Percentiles rank a stretch among this genome's conserved stretches.
These are phyloP conservation scores for Euphorbia celastroides DNA, from an alignment of 441 rosid genomes.

Conservation along the genomic window DNA sequence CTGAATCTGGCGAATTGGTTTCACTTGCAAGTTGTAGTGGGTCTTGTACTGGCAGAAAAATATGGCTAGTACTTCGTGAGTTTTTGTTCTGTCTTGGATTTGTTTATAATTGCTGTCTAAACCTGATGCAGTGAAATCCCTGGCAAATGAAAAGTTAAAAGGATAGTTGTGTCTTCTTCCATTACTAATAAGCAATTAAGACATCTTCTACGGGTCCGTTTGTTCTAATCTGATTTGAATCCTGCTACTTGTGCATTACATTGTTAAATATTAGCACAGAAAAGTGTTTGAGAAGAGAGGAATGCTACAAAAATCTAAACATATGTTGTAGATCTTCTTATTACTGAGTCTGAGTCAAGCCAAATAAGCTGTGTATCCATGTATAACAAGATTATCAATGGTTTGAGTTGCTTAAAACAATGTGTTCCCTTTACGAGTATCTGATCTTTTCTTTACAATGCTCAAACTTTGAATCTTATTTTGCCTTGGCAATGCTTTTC, in stretches of 20 bases:
- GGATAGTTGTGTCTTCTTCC: not conserved
- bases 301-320: not conserved
- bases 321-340: not conserved
- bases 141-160: no score
- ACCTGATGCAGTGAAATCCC: not conserved
- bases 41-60: constrained; percentile 47
- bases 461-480: not conserved
- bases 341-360: not conserved
- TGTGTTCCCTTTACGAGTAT: not conserved
- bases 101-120: constrained; percentile 10
- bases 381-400: not conserved
- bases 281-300: not conserved
- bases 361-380: not conserved
- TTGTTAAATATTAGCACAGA: not conserved
- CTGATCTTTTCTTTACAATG: not conserved
- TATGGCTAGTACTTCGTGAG: constrained; percentile 49
- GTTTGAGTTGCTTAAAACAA: not conserved
- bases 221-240: not conserved
- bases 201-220: not conserved
- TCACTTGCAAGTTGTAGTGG: not conserved
- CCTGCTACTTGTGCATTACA: not conserved
- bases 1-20: not conserved
- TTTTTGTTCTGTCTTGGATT: not conserved
- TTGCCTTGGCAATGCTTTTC: constrained; percentile 2
- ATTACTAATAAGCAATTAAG: not conserved